phyloP scores from a whole-genome alignment of 352 stramenopile genomes.

The Pythium scleroteichum region DNA sequence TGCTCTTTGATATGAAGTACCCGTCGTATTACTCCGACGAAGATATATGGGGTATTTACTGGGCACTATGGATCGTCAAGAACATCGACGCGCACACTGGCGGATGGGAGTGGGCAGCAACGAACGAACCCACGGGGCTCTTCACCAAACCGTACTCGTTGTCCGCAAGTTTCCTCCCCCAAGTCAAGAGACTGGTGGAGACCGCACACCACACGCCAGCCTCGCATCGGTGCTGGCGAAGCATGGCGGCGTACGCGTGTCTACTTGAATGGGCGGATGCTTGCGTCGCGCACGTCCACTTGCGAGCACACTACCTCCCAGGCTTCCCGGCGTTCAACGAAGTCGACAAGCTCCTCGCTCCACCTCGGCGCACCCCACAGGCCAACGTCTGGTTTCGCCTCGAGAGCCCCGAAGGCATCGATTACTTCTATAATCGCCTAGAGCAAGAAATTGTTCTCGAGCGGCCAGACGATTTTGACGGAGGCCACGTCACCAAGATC shows the following conservation, averaged over 20 bases:
- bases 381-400: constrained; percentile 67
- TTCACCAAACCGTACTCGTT: constrained; percentile 77
- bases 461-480: constrained; percentile 57
- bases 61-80: constrained; percentile 75
- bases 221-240: constrained; percentile 51
- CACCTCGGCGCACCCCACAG: constrained; percentile 49
- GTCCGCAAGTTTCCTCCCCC: constrained; percentile 37
- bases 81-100: constrained; percentile 68
- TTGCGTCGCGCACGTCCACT: constrained; percentile 56
- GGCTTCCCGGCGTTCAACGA: constrained; percentile 42
- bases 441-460: constrained; percentile 44
- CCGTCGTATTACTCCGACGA: constrained; percentile 28
- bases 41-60: constrained; percentile 46
- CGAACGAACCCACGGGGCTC: constrained; percentile 61
- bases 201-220: constrained; percentile 18
- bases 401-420: constrained; percentile 42
- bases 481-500: constrained; percentile 44
- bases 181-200: constrained; percentile 36
- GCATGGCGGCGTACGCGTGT: constrained; percentile 50
- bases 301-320: constrained; percentile 50
- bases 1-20: constrained; percentile 53
- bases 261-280: constrained; percentile 52
- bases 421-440: constrained; percentile 71
- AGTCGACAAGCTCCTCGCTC: constrained; percentile 44
- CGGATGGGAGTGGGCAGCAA: constrained; percentile 65